phyloP scores from a whole-genome alignment of 176 grass and related monocot species.

The Triticum dicoccoides region DNA sequence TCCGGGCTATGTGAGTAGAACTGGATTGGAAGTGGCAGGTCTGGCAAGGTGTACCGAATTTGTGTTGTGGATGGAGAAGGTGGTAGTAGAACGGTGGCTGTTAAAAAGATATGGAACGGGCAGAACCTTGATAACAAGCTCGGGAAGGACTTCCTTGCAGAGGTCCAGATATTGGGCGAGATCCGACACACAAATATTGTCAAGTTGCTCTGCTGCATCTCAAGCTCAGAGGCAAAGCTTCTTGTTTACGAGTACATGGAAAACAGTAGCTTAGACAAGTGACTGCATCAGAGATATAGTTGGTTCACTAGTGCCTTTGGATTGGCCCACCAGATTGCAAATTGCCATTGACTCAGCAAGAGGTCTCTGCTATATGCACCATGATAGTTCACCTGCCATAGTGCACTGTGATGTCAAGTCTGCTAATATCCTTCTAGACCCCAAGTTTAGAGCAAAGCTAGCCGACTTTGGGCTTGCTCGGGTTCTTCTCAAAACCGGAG shows the following conservation, averaged over 20 bases:
- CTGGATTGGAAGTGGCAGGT: slow-evolving; percentile 60
- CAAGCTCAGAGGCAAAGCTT: slow-evolving; percentile 38
- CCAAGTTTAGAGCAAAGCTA: slow-evolving; percentile 55
- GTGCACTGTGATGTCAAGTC: slow-evolving; percentile 84
- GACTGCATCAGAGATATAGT: slow-evolving; percentile 45
- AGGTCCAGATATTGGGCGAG: slow-evolving; percentile 55
- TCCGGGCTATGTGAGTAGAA: slow-evolving; percentile 26
- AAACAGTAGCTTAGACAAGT: slow-evolving; percentile 50
- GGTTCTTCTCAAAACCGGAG: slow-evolving; percentile 43
- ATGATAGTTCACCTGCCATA: slow-evolving; percentile 38
- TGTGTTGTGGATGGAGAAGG: background rate
- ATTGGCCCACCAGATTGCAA: slow-evolving; percentile 55
- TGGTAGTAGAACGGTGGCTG: slow-evolving; percentile 29
- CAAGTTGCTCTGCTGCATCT: slow-evolving; percentile 61
- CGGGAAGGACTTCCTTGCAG: slow-evolving; percentile 56
- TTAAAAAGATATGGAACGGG: slow-evolving; percentile 64
- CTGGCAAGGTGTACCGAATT: slow-evolving; percentile 56
- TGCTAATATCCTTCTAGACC: slow-evolving; percentile 63
- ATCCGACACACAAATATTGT: slow-evolving; percentile 61
- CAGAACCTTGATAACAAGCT: slow-evolving; percentile 29
- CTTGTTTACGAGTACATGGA: slow-evolving; percentile 77
- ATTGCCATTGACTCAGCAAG: slow-evolving; percentile 56
- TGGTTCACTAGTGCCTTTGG: background rate
- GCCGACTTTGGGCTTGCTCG: slow-evolving; percentile 71
- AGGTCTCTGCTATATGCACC: slow-evolving; percentile 78